Evolutionary conservation across 371 early-diverging fungal species (phyloP).

Genomic region (Zychaea mexicana): DNA sequence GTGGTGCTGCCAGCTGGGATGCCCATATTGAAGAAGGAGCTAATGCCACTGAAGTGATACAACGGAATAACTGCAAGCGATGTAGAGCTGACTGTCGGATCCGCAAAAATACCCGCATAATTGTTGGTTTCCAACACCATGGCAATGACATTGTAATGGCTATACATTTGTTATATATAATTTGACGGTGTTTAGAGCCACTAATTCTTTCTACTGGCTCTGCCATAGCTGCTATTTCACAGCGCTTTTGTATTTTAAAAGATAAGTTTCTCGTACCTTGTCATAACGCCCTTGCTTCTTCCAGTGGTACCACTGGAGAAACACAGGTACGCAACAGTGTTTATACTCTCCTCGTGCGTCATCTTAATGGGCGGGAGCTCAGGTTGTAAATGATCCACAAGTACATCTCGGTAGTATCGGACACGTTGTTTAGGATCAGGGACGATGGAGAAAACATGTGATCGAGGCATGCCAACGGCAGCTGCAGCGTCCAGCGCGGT

Average conservation of each 20-base stretch:
- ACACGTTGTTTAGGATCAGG: constrained; percentile 13
- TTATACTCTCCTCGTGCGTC: constrained; percentile 8
- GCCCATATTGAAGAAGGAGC: neutral
- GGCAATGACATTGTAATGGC: constrained; percentile 15
- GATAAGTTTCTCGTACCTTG: constrained; percentile 3
- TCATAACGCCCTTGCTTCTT: constrained; percentile 25
- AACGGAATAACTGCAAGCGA: constrained; percentile 8
- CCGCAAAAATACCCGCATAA: constrained; percentile 2
- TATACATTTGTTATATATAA: neutral
- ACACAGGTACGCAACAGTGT: constrained; percentile 16
- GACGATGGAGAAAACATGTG: constrained; percentile 8
- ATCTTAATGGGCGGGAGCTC: neutral
- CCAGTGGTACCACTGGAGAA: constrained; percentile 32
- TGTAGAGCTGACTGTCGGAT: neutral
- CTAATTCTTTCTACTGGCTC: neutral
- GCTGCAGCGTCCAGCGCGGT: constrained; percentile 52
- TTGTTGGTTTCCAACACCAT: constrained; percentile 10
- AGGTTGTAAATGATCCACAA: constrained; percentile 5
- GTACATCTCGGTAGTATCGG: constrained; percentile 6
- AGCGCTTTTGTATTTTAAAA: neutral
- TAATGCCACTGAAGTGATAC: constrained; percentile 13
- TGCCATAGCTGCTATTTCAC: neutral
- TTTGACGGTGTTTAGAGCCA: neutral
- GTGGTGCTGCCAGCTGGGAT: constrained; percentile 1
- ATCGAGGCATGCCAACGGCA: constrained; percentile 39